phyloP scores from a whole-genome alignment of 2,329 filamentous ascomycete species.

The Phialophora tarda region DNA sequence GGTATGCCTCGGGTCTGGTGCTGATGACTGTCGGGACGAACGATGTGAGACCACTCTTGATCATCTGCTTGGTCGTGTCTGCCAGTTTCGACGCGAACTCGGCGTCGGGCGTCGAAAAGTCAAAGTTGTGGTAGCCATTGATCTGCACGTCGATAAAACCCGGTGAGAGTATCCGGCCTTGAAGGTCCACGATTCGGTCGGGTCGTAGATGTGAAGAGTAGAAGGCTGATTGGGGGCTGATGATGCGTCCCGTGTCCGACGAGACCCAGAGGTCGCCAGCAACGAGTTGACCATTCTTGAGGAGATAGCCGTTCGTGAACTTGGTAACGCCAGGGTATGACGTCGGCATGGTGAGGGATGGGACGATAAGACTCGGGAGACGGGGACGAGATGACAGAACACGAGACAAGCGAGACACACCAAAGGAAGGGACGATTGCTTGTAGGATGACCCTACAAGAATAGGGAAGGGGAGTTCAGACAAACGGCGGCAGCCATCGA shows the following conservation, averaged over 20 bases:
- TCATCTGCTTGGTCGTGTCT: conserved; percentile 72
- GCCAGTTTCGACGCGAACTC: conserved; percentile 75
- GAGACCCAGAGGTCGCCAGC: conserved; percentile 88
- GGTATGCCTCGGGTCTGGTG: conserved; percentile 79
- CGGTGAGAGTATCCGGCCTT: conserved; percentile 80
- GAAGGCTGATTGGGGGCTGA: conserved; percentile 69
- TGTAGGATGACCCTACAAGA: conserved; percentile 35
- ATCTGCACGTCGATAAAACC: conserved; percentile 91
- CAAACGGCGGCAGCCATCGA: conserved; percentile 71
- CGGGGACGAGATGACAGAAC: background rate
- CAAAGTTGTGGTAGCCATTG: conserved; percentile 91
- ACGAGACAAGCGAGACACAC: background rate
- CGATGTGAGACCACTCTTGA: conserved; percentile 82
- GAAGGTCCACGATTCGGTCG: conserved; percentile 76
- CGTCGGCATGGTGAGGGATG: conserved; percentile 42
- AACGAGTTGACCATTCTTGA: conserved; percentile 71
- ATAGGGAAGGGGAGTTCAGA: conserved; percentile 24
- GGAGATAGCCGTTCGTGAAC: conserved; percentile 83
- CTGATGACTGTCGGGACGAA: conserved; percentile 87
- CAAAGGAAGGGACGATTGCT: conserved; percentile 32
- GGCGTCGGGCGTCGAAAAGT: conserved; percentile 75
- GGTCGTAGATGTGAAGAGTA: conserved; percentile 59
- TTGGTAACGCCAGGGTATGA: conserved; percentile 69
- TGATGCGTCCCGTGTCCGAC: conserved; percentile 78
- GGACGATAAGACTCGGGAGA: conserved; percentile 43